phyloP scores from a whole-genome alignment of 257 asterid species.

The Mentha longifolia region DNA sequence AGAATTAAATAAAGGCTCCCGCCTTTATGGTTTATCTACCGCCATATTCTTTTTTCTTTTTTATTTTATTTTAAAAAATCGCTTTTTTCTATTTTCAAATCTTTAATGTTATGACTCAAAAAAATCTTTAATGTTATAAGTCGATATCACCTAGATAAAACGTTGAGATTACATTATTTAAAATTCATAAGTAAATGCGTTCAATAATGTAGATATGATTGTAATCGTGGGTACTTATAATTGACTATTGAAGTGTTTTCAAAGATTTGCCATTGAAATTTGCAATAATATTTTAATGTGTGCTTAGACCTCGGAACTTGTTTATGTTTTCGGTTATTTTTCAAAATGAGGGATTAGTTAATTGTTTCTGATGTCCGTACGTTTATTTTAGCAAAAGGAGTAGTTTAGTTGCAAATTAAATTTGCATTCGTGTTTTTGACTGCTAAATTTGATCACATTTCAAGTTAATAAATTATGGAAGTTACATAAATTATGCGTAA shows the following conservation, averaged over 20 bases:
- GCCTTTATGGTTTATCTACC: slow-evolving; percentile 29
- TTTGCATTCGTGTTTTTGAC: slow-evolving; percentile 7
- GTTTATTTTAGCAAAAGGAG: not conserved
- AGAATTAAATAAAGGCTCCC: slow-evolving; percentile 29
- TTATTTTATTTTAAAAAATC: not conserved
- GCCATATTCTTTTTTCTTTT: not conserved
- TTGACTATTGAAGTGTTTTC: too few relatives aligned
- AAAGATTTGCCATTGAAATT: too few relatives aligned
- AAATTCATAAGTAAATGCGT: too few relatives aligned
- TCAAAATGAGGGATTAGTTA: not conserved
- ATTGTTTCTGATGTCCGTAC: not conserved
- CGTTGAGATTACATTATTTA: too few relatives aligned
- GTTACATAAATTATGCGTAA: not conserved
- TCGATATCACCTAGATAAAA: too few relatives aligned
- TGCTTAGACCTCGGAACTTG: not conserved
- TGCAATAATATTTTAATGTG: not conserved
- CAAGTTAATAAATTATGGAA: not conserved
- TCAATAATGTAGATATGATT: too few relatives aligned
- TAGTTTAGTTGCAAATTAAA: slow-evolving; percentile 1
- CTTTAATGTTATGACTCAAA: too few relatives aligned
- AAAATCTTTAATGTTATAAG: too few relatives aligned
- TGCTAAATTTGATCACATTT: not conserved
- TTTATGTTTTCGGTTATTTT: not conserved
- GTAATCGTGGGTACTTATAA: too few relatives aligned
- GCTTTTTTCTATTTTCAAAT: not conserved